phyloP scores from a whole-genome alignment of 352 stramenopile genomes.

The Phytopythium litorale region DNA sequence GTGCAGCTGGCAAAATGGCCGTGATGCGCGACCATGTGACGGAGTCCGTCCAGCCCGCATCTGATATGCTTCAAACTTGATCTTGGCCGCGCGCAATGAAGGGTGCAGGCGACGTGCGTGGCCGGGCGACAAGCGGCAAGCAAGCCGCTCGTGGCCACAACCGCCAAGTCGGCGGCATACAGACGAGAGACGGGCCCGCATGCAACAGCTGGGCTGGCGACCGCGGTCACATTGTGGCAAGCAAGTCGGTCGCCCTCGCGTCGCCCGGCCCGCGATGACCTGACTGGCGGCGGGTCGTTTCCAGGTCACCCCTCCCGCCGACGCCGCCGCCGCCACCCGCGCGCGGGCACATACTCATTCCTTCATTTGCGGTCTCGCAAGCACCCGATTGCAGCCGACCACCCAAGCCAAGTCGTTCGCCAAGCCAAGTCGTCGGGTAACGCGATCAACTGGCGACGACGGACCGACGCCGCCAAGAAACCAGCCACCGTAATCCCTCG shows the following conservation, averaged over 20 bases:
- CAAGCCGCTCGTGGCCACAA: neutral
- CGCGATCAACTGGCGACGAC: conserved; percentile 2
- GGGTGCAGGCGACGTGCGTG: neutral
- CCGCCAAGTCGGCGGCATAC: neutral
- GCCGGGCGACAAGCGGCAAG: neutral
- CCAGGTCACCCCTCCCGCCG: neutral
- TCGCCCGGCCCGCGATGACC: neutral
- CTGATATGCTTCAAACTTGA: neutral
- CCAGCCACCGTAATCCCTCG: conserved; percentile 7
- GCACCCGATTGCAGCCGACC: conserved; percentile 10
- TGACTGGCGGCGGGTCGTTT: neutral
- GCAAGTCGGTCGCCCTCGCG: neutral
- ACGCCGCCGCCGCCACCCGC: neutral
- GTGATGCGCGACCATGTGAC: neutral
- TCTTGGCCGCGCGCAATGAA: neutral
- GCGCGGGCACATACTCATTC: conserved; percentile 8
- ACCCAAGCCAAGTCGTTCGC: neutral
- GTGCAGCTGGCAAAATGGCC: neutral
- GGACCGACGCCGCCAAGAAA: neutral
- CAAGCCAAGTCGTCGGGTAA: conserved; percentile 6
- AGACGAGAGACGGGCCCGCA: neutral
- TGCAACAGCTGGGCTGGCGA: neutral
- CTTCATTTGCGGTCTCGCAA: conserved; percentile 16
- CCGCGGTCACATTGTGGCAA: too few species aligned
- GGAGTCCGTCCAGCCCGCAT: neutral